Base-by-base conservation (phyloP, 1,139 yeast genomes). In the Saccharomycopsis hybrid region DNA sequence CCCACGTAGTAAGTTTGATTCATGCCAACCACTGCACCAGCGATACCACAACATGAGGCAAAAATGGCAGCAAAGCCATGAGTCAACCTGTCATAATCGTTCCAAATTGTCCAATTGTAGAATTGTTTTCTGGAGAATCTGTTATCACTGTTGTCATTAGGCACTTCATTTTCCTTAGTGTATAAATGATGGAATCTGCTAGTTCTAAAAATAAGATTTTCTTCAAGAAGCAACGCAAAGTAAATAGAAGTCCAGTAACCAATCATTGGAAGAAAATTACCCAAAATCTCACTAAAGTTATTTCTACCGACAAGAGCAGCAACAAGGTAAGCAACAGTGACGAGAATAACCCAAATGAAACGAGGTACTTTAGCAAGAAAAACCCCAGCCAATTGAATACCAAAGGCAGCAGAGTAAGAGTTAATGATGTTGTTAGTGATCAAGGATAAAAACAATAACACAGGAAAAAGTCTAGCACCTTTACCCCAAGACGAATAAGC, bases 161-260 rank as follows among this genome's bases (percentile, higher is more conserved):
- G 41, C 2, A 47, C 41, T 5, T 49, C 51, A 24, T 48, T 77
- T 57, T 84, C 92, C 53, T 69, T 70, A 5, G 73, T 71, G 64
- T 70, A 84, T 45, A 82, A 62, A 54, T 73, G 71, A 29, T 46
- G 41, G 54, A 80, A 73, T 42, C 69, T 62, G 39, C 69, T 65
- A 2, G 81, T 73, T 62, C 96, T 76, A 67, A 88, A 88, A 25
- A 88, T 74, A 4, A 75, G 51, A 60, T 86, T 86, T 62, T 89
- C 97, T 60, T 86, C 90, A 2, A 86, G 56, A 44, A 88, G 66
- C 48, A 88, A 66, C 30, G 79, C 77, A 59, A 85, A 79, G 65
- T 88, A 89, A 70, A 89, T 86, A 49, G 92, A 80, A 48, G 86
- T 77, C 97, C 97, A 89, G 67, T 89, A 89, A 1, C 96, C 96